These are phyloP conservation scores for Boletus subcaerulescens DNA, from an alignment of 768 basidiomycete genomes.

Conservation along the genomic window DNA sequence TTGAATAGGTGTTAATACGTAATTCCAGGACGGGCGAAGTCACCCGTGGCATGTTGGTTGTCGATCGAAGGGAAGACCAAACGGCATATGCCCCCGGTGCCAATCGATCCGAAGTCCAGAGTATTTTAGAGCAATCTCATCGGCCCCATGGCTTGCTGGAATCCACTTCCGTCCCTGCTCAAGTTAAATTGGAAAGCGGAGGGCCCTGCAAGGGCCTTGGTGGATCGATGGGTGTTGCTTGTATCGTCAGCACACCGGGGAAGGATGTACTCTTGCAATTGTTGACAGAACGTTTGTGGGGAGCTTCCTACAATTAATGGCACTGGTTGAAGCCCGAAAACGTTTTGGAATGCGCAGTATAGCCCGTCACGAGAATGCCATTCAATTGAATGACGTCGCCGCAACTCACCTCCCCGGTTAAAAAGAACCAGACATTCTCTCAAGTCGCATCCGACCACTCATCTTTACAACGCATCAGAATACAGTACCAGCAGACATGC, in stretches of 20 bases:
- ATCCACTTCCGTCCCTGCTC: slow-evolving; percentile 53
- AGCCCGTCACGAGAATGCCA: not conserved
- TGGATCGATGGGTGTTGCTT: slow-evolving; percentile 39
- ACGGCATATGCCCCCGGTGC: slow-evolving; percentile 63
- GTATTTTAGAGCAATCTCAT: slow-evolving; percentile 41
- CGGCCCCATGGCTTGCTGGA: slow-evolving; percentile 39
- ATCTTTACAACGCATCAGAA: not conserved
- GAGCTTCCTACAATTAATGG: not conserved
- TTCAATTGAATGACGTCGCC: slow-evolving; percentile 7
- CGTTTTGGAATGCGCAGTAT: no score
- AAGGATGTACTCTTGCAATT: slow-evolving; percentile 44
- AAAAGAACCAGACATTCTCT: not conserved
- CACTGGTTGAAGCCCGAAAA: not conserved
- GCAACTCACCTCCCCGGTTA: not conserved
- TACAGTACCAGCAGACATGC: not conserved
- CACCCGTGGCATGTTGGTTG: slow-evolving; percentile 85
- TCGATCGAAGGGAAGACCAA: slow-evolving; percentile 68
- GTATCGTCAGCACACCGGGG: slow-evolving; percentile 66
- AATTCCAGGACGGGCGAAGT: slow-evolving; percentile 62
- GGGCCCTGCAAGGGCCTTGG: slow-evolving; percentile 14
- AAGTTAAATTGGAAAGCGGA: slow-evolving; percentile 45
- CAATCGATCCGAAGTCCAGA: slow-evolving; percentile 64
- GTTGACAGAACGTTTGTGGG: slow-evolving; percentile 59
- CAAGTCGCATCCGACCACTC: not conserved
- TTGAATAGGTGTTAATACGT: not conserved